These are phyloP conservation scores for Neospora caninum DNA, from an alignment of 169 alveolate species.

Conservation along the genomic window DNA sequence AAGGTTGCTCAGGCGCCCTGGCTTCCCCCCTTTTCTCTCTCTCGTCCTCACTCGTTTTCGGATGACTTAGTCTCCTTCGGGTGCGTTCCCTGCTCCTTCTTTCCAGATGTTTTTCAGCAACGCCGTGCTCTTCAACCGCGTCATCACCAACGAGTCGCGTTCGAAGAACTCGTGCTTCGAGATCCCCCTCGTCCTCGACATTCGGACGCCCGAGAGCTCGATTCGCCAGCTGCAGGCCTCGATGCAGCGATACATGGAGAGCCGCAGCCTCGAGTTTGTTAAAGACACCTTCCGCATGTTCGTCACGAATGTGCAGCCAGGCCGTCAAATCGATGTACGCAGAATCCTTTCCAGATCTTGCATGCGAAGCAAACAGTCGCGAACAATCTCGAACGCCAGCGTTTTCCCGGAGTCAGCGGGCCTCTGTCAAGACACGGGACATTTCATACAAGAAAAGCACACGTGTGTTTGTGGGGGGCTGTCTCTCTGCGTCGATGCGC, in stretches of 20 bases:
- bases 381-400: too few relatives aligned
- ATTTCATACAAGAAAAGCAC: too few relatives aligned
- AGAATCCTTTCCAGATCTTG: background rate
- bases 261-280: slow-evolving; percentile 54
- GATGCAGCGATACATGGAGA: slow-evolving; percentile 25
- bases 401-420: too few relatives aligned
- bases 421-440: too few relatives aligned
- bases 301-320: slow-evolving; percentile 41
- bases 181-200: slow-evolving; percentile 22
- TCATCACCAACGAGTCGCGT: slow-evolving; percentile 58
- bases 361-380: too few relatives aligned
- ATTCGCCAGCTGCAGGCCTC: slow-evolving; percentile 32
- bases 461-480: too few relatives aligned
- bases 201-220: slow-evolving; percentile 27
- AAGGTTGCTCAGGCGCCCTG: background rate
- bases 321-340: slow-evolving; percentile 49
- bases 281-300: slow-evolving; percentile 47
- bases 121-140: slow-evolving; percentile 56
- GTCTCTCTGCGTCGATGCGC: too few relatives aligned
- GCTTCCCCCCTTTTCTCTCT: background rate
- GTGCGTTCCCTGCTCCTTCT: background rate
- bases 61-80: background rate
- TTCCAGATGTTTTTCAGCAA: slow-evolving; percentile 46
- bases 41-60: background rate
- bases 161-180: slow-evolving; percentile 50